Percentiles rank a stretch among this genome's conserved stretches.
These are phyloP conservation scores for Silene latifolia DNA, from an alignment of 148 eudicot genomes.

Conservation along the genomic window DNA sequence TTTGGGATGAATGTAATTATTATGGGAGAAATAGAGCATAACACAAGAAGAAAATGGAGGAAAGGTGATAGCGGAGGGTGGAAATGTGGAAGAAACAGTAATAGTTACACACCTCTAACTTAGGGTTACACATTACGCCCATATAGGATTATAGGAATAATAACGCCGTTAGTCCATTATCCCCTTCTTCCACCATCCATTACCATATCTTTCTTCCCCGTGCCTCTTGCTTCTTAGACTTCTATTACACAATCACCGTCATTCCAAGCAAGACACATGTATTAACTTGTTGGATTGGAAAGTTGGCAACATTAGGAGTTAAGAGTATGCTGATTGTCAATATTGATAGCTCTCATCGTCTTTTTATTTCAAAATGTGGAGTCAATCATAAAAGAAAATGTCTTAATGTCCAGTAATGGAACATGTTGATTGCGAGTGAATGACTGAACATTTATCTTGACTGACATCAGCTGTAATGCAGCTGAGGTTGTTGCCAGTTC, in stretches of 20 bases:
- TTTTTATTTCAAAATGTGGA: not conserved
- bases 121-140: too few relatives aligned
- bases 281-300: not conserved
- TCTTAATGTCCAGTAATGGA: not conserved
- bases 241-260: not conserved
- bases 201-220: too few relatives aligned
- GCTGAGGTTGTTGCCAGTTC: conserved; percentile 91
- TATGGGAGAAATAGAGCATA: not conserved
- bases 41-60: too few relatives aligned
- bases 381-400: not conserved
- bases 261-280: not conserved
- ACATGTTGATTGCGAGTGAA: not conserved
- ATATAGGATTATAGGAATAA: too few relatives aligned
- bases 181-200: too few relatives aligned
- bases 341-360: not conserved
- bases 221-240: too few relatives aligned
- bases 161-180: too few relatives aligned
- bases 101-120: not conserved
- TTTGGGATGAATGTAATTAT: not conserved
- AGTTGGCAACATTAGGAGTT: not conserved
- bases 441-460: not conserved
- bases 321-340: not conserved
- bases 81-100: not conserved
- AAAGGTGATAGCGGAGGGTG: not conserved
- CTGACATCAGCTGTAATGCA: conserved; percentile 27